A percentile compares a stretch with the other conserved stretches of the same genome.
Evolutionary conservation across 2,329 filamentous ascomycete species (phyloP).

Genomic region (Aspergillus sp.): DNA sequence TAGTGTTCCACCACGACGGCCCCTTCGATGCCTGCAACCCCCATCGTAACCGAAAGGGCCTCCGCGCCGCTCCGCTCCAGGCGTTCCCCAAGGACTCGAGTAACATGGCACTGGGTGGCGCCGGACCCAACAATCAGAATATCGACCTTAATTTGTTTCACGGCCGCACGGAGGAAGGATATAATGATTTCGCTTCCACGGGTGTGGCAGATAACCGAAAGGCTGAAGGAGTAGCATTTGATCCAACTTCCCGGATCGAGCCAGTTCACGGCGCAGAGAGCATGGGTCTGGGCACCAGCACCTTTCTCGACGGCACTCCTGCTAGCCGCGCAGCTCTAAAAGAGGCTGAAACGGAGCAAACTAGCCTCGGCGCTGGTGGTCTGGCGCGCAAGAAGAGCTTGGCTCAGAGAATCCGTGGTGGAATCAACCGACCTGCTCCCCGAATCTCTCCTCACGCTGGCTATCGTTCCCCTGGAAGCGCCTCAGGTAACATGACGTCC

Average conservation of each 20-base stretch:
- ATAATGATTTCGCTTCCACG: slow-evolving; percentile 72
- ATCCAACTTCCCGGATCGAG: slow-evolving; percentile 69
- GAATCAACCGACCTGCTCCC: slow-evolving; percentile 68
- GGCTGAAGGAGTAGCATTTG: slow-evolving; percentile 57
- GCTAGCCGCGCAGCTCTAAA: slow-evolving; percentile 78
- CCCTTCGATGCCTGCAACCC: slow-evolving; percentile 97
- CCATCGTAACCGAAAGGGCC: slow-evolving; percentile 84
- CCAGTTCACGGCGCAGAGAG: slow-evolving; percentile 83
- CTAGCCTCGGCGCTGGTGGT: slow-evolving; percentile 52
- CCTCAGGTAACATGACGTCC: slow-evolving; percentile 39
- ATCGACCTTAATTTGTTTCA: slow-evolving; percentile 88
- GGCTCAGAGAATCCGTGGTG: slow-evolving; percentile 86
- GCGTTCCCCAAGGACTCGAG: slow-evolving; percentile 91
- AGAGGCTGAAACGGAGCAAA: slow-evolving; percentile 67
- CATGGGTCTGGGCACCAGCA: slow-evolving; percentile 86
- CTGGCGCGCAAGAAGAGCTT: slow-evolving; percentile 92
- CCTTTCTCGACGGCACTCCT: slow-evolving; percentile 91
- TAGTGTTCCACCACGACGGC: slow-evolving; percentile 96
- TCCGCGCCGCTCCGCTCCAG: slow-evolving; percentile 87
- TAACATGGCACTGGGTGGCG: slow-evolving; percentile 89
- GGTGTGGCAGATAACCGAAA: slow-evolving; percentile 39
- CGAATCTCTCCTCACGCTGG: slow-evolving; percentile 61
- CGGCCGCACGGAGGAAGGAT: slow-evolving; percentile 83
- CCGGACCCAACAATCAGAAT: slow-evolving; percentile 79
- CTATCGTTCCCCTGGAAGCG: slow-evolving; percentile 23